Evolutionary conservation across 164 flowering plant species (phyloP).

Genomic region (Saururus chinensis): DNA sequence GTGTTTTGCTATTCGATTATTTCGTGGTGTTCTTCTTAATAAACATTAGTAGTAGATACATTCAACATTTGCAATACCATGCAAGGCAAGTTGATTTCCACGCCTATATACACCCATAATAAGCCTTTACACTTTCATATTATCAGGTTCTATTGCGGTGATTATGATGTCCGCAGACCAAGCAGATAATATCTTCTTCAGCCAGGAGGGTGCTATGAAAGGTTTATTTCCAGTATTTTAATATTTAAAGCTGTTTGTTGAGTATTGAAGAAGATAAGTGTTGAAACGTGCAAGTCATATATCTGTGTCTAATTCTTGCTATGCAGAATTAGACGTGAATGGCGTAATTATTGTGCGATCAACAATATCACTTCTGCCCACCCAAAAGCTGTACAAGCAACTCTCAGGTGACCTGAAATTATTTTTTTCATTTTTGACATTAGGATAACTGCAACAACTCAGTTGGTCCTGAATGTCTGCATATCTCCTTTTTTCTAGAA

Average conservation of each 20-base stretch:
- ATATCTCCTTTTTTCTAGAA: too few species aligned
- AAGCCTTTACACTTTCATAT: background rate
- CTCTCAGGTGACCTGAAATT: slow-evolving; percentile 38
- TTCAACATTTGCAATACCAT: background rate
- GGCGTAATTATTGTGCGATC: slow-evolving; percentile 51
- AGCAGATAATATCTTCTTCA: slow-evolving; percentile 31
- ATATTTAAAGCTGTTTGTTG: background rate
- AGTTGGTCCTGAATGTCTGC: too few species aligned
- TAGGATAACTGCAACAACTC: too few species aligned
- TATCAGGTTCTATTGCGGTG: slow-evolving; percentile 58
- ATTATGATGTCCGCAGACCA: slow-evolving; percentile 38
- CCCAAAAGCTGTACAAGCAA: slow-evolving; percentile 48
- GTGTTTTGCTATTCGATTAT: background rate
- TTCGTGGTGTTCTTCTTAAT: background rate
- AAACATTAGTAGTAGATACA: background rate
- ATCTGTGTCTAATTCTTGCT: slow-evolving; percentile 1
- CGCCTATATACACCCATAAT: background rate
- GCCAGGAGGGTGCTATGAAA: slow-evolving; percentile 39
- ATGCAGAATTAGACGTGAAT: slow-evolving; percentile 47
- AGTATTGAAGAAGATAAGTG: background rate
- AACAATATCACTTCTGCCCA: slow-evolving; percentile 26
- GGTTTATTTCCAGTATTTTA: slow-evolving; percentile 22
- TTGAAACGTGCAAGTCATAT: background rate
- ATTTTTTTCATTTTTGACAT: slow-evolving; percentile 7
- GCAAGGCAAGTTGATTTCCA: too few species aligned